Conservation (phyloP, 768 basidiomycete species). For the Trametes punicea region DNA sequence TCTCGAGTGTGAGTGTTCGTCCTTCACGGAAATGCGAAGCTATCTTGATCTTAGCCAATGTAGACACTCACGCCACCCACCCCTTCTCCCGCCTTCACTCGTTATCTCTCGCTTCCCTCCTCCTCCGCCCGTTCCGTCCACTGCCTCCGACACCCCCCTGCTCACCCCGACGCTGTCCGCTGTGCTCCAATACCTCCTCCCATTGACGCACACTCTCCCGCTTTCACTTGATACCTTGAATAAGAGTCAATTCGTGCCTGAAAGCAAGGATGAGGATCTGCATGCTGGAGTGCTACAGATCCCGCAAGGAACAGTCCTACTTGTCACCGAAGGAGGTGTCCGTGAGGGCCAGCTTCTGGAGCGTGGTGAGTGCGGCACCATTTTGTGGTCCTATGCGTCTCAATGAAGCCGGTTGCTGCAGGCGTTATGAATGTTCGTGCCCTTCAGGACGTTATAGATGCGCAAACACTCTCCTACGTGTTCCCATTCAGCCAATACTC, state of each 20-base stretch:
- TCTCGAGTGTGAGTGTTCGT: slow-evolving; percentile 55
- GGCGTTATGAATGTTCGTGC: slow-evolving; percentile 63
- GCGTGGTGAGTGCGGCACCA: slow-evolving; percentile 30
- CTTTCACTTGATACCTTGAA: slow-evolving; percentile 66
- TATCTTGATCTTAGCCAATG: slow-evolving; percentile 1
- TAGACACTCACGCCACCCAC: slow-evolving; percentile 65
- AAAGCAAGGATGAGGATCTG: slow-evolving; percentile 67
- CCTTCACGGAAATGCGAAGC: background rate
- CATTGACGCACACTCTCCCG: slow-evolving; percentile 51
- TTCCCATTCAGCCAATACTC: slow-evolving; percentile 75
- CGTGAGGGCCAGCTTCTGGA: slow-evolving; percentile 65
- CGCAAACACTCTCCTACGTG: slow-evolving; percentile 66
- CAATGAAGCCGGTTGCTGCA: slow-evolving; percentile 23
- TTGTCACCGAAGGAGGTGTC: slow-evolving; percentile 66
- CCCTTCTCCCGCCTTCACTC: slow-evolving; percentile 64
- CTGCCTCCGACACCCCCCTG: background rate
- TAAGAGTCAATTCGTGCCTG: slow-evolving; percentile 53
- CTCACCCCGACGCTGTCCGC: slow-evolving; percentile 46
- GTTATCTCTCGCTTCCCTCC: slow-evolving; percentile 62
- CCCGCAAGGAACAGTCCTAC: slow-evolving; percentile 53
- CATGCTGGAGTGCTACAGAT: slow-evolving; percentile 74
- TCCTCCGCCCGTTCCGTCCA: slow-evolving; percentile 28
- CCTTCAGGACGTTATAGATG: slow-evolving; percentile 58
- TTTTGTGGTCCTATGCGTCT: background rate
- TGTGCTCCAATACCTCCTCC: slow-evolving; percentile 57